phyloP scores from a whole-genome alignment of 2,329 filamentous ascomycete species.

The Westerdykella aurantiaca region DNA sequence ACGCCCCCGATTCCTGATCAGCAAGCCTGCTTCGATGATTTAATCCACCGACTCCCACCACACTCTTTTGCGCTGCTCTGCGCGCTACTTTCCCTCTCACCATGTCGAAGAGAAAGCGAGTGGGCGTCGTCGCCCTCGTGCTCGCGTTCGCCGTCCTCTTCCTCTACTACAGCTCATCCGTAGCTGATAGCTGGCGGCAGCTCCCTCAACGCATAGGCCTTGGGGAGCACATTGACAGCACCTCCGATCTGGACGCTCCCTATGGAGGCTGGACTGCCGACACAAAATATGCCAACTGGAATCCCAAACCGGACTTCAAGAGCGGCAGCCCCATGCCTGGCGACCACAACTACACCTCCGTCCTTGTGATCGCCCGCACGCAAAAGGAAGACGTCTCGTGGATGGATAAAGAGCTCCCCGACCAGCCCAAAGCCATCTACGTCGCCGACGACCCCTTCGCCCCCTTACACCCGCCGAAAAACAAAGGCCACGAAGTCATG shows the following conservation, averaged over 20 bases:
- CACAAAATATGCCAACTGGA: constrained; percentile 34
- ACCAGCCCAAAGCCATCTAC: constrained; percentile 46
- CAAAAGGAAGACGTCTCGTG: constrained; percentile 49
- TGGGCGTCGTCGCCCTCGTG: constrained; percentile 27
- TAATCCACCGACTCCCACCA: background rate
- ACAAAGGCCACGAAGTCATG: constrained; percentile 59
- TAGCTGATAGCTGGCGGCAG: constrained; percentile 32
- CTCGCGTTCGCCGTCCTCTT: constrained; percentile 35
- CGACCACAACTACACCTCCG: constrained; percentile 49
- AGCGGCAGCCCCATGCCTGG: constrained; percentile 33
- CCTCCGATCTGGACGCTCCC: background rate
- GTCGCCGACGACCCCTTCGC: constrained; percentile 48
- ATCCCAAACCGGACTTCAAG: constrained; percentile 31
- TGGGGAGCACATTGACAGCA: constrained; percentile 27
- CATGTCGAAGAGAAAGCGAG: constrained; percentile 24
- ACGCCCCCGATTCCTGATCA: too few relatives aligned
- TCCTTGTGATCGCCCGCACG: constrained; percentile 50
- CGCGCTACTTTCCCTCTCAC: background rate
- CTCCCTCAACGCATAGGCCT: constrained; percentile 39
- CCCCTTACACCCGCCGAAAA: constrained; percentile 46
- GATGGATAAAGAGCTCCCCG: constrained; percentile 49
- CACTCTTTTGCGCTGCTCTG: background rate
- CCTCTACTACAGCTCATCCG: constrained; percentile 33
- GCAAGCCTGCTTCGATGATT: too few relatives aligned
- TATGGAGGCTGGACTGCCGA: constrained; percentile 12